phyloP scores from a whole-genome alignment of 148 eudicot genomes.

The Silene conica region DNA sequence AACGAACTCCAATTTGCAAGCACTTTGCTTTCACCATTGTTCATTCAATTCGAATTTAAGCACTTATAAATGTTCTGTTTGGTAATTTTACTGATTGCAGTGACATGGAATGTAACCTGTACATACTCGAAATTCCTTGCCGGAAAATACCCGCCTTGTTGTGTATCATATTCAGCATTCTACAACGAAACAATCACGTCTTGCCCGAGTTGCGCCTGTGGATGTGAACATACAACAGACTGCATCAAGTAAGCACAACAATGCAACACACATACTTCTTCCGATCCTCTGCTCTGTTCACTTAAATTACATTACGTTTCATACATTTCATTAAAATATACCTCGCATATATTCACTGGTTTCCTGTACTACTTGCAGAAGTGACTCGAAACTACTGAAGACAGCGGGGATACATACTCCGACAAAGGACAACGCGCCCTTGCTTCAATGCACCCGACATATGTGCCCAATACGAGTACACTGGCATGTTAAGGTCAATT shows the following conservation, averaged over 20 bases:
- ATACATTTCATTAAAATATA: no score
- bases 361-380: constrained; percentile 28
- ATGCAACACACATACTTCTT: background rate
- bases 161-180: constrained; percentile 83
- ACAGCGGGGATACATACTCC: constrained; percentile 52
- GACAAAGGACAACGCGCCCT: constrained; percentile 55
- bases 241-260: constrained; percentile 72
- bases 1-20: no score
- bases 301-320: no score
- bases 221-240: constrained; percentile 66
- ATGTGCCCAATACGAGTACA: constrained; percentile 94
- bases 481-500: constrained; percentile 89
- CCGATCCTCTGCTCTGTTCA: no score
- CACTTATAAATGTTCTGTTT: background rate
- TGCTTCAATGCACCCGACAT: constrained; percentile 78
- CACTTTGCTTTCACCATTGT: background rate
- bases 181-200: constrained; percentile 81
- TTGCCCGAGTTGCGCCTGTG: constrained; percentile 86
- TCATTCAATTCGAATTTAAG: background rate
- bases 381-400: constrained; percentile 60
- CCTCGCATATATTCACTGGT: no score
- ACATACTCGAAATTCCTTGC: constrained; percentile 89
- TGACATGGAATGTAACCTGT: constrained; percentile 98
- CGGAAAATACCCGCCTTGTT: constrained; percentile 69
- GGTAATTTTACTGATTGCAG: constrained; percentile 29